A percentile compares a stretch with the other conserved stretches of the same genome.
Evolutionary conservation across 148 eudicot species (phyloP).

Genomic region (Chenopodium berlandieri): DNA sequence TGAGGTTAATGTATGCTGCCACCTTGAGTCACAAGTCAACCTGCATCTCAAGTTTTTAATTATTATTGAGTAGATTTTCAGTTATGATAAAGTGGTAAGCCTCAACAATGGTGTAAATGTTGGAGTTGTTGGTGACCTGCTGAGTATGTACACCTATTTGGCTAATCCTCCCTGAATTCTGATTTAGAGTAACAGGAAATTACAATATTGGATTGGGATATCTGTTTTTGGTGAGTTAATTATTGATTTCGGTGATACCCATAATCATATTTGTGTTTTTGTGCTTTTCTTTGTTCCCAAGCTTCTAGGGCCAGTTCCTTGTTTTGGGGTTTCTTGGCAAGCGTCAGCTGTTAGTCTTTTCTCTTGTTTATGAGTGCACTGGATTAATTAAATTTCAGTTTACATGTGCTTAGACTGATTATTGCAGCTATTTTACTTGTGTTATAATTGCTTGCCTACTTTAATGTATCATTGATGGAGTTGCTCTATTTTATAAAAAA

Average conservation of each 20-base stretch:
- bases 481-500: not conserved
- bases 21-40: too few relatives aligned
- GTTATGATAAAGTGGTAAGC: not conserved
- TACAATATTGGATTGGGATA: not conserved
- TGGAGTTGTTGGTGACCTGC: not conserved
- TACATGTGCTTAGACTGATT: not conserved
- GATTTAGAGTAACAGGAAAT: not conserved
- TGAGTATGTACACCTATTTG: not conserved
- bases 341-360: not conserved
- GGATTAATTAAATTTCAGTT: not conserved
- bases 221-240: not conserved
- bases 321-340: not conserved
- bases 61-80: not conserved
- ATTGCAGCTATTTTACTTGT: not conserved
- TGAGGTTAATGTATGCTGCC: not conserved
- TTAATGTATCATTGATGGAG: not conserved
- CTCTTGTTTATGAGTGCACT: not conserved
- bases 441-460: not conserved
- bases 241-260: not conserved
- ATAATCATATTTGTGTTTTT: not conserved
- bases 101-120: not conserved
- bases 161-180: not conserved
- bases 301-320: not conserved
- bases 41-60: too few relatives aligned
- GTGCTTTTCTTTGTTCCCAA: not conserved